A percentile compares a stretch with the other conserved stretches of the same genome.
These are phyloP conservation scores for Penicillium hesseltinei DNA, from an alignment of 2,329 filamentous ascomycete species.

Conservation along the genomic window DNA sequence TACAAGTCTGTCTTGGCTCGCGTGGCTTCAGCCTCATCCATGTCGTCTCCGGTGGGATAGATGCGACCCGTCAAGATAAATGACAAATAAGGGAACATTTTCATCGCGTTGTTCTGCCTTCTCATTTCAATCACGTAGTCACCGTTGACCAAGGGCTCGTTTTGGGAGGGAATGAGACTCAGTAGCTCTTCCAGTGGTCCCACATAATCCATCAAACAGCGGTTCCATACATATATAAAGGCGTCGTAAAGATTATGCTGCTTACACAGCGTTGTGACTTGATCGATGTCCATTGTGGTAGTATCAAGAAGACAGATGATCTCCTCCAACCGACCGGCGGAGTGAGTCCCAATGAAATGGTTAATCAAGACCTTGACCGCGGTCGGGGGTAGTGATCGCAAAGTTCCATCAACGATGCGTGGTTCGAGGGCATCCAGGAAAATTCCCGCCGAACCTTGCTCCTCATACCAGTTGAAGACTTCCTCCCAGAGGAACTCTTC, in stretches of 20 bases:
- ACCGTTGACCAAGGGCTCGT: constrained; percentile 31
- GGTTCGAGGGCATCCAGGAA: constrained; percentile 89
- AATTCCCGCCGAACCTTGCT: constrained; percentile 66
- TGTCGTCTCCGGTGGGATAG: constrained; percentile 80
- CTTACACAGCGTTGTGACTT: constrained; percentile 86
- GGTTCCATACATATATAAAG: constrained; percentile 95
- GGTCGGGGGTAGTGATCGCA: constrained; percentile 73
- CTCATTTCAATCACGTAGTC: constrained; percentile 56
- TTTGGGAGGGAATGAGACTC: constrained; percentile 35
- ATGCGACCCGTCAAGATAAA: constrained; percentile 84
- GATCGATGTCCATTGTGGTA: constrained; percentile 86
- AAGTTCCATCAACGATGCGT: constrained; percentile 75
- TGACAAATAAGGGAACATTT: constrained; percentile 92
- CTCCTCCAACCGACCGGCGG: constrained; percentile 80
- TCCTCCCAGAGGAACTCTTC: constrained; percentile 85
- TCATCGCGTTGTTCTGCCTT: constrained; percentile 67
- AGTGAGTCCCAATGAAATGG: constrained; percentile 73
- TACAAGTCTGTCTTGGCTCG: constrained; percentile 86
- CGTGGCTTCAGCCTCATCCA: constrained; percentile 69
- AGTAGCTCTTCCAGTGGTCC: constrained; percentile 85
- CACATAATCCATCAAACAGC: constrained; percentile 82
- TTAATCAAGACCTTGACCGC: constrained; percentile 83
- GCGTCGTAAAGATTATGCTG: constrained; percentile 92
- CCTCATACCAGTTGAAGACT: constrained; percentile 86
- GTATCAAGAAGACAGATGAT: constrained; percentile 93